Percentiles rank a stretch among this genome's conserved stretches.
phyloP scores from a whole-genome alignment of 495 filamentous ascomycete genomes.

The Xylaria acuta region DNA sequence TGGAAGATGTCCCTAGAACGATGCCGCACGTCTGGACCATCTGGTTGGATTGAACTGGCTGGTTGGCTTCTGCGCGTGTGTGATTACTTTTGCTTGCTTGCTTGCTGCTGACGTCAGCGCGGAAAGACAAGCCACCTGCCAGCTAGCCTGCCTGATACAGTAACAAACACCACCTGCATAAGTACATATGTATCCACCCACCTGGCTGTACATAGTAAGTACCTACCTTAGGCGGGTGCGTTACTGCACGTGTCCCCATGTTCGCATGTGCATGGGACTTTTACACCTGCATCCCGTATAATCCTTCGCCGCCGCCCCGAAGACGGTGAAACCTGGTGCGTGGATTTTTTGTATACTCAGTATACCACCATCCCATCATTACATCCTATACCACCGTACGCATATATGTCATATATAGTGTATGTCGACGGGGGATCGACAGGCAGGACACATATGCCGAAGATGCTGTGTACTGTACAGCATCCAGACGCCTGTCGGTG shows the following conservation, averaged over 20 bases:
- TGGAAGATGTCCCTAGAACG: no score
- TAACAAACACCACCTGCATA: no score
- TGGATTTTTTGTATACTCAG: not conserved
- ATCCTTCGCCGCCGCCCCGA: not conserved
- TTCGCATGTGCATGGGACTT: slow-evolving; percentile 8
- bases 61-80: no score
- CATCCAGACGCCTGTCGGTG: not conserved
- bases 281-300: not conserved
- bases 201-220: no score
- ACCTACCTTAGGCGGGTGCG: no score
- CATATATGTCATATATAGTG: no score
- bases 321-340: not conserved
- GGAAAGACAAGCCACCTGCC: not conserved
- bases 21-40: not conserved
- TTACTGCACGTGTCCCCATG: not conserved
- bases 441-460: not conserved
- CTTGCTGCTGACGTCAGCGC: not conserved
- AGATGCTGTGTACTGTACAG: not conserved
- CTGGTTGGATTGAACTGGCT: not conserved
- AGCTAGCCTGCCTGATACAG: not conserved
- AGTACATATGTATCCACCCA: no score
- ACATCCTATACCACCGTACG: no score
- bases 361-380: not conserved
- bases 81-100: not conserved
- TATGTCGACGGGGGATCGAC: not conserved